Percentiles rank a stretch among this genome's conserved stretches.
phyloP scores from a whole-genome alignment of 2,329 filamentous ascomycete species.

The Beauveria scarabaeidicola region DNA sequence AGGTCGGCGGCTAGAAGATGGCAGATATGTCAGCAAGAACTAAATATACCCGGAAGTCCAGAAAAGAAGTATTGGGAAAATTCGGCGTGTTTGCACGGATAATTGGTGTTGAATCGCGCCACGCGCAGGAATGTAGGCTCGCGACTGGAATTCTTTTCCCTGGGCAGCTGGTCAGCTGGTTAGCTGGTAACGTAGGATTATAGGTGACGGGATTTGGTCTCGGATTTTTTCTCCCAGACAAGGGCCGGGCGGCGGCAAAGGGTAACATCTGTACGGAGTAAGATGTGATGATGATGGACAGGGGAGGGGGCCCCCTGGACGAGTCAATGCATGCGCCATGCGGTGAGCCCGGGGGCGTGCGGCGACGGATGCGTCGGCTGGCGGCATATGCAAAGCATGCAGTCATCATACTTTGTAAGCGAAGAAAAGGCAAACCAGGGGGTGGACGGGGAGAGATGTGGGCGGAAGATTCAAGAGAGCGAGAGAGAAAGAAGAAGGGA shows the following conservation, averaged over 20 bases:
- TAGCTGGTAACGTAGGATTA: too few species aligned
- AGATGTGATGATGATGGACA: too few species aligned
- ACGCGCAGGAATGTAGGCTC: background rate
- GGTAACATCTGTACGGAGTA: too few species aligned
- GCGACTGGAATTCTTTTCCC: background rate
- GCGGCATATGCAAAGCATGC: background rate
- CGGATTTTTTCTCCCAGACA: too few species aligned
- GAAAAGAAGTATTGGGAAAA: background rate
- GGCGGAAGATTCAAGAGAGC: background rate
- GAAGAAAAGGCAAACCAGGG: background rate
- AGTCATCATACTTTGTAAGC: background rate
- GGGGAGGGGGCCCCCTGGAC: too few species aligned
- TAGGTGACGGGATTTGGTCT: too few species aligned
- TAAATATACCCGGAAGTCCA: background rate
- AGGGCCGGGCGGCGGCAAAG: too few species aligned
- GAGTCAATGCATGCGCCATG: background rate
- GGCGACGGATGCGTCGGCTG: background rate
- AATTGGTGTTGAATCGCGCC: background rate
- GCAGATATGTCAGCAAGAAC: background rate
- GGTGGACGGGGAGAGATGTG: background rate
- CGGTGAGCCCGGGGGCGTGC: background rate
- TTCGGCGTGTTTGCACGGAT: background rate
- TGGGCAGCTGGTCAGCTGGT: too few species aligned
- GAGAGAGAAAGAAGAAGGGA: background rate
- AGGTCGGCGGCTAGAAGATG: background rate